These are phyloP conservation scores for Pochonia chlamydosporia DNA, from an alignment of 2,329 filamentous ascomycete genomes.

Conservation along the genomic window DNA sequence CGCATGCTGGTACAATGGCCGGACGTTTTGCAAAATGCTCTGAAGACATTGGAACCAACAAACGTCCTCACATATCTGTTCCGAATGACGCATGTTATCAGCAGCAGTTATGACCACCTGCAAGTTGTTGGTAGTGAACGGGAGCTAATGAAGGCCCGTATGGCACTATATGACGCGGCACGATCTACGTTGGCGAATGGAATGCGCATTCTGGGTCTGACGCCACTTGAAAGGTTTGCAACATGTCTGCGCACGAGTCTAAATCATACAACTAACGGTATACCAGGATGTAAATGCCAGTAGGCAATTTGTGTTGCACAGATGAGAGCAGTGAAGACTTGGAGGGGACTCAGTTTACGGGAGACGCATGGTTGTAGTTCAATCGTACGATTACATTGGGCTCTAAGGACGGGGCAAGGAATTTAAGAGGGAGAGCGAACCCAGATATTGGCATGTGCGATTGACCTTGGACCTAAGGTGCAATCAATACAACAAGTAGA, in stretches of 20 bases:
- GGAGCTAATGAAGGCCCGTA: slow-evolving; percentile 52
- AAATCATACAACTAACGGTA: not conserved
- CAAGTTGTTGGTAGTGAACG: slow-evolving; percentile 75
- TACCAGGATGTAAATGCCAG: slow-evolving; percentile 8
- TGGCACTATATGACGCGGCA: slow-evolving; percentile 63
- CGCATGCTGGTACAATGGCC: slow-evolving; percentile 79
- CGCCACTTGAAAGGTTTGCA: slow-evolving; percentile 58
- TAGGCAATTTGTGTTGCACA: too few species aligned
- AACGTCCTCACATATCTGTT: slow-evolving; percentile 59
- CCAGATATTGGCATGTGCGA: too few species aligned
- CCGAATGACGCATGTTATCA: slow-evolving; percentile 78
- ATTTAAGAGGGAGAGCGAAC: too few species aligned
- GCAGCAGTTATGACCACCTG: slow-evolving; percentile 75
- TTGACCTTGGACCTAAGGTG: too few species aligned
- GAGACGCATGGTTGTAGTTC: too few species aligned
- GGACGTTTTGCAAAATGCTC: slow-evolving; percentile 75
- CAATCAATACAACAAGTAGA: too few species aligned
- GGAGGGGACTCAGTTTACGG: too few species aligned
- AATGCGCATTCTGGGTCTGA: slow-evolving; percentile 74
- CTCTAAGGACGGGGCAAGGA: too few species aligned
- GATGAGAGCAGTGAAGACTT: too few species aligned
- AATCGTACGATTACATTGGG: too few species aligned
- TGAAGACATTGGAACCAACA: slow-evolving; percentile 75
- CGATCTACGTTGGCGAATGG: slow-evolving; percentile 74
- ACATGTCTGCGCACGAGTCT: not conserved